Conservation (phyloP, 2,329 filamentous ascomycete genomes). For the Claviceps sorghi region DNA sequence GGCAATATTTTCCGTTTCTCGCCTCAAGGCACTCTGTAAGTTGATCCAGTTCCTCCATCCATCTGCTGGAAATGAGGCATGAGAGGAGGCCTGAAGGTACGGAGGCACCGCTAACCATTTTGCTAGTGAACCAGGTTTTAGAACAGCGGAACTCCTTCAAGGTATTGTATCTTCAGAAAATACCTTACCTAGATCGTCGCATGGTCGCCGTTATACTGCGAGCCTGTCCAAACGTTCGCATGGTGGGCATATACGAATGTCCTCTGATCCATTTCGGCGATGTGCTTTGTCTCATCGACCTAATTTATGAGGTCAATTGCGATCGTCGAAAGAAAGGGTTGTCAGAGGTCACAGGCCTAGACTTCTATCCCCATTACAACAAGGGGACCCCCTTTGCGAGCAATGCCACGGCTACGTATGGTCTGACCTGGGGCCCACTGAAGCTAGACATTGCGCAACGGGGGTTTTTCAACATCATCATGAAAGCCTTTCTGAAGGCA, state of each 20-base stretch:
- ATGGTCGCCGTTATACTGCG: slow-evolving; percentile 21
- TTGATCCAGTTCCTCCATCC: neutral
- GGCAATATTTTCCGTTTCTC: slow-evolving; percentile 5
- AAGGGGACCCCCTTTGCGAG: slow-evolving; percentile 12
- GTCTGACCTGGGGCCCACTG: slow-evolving; percentile 15
- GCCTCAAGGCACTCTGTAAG: slow-evolving; percentile 13
- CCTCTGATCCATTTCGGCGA: slow-evolving; percentile 24
- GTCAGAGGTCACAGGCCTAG: slow-evolving; percentile 13
- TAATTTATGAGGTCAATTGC: slow-evolving; percentile 22
- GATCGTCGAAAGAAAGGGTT: slow-evolving; percentile 6
- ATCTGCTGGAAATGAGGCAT: neutral
- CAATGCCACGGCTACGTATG: slow-evolving; percentile 11
- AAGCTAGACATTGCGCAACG: slow-evolving; percentile 16
- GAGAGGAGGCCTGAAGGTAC: neutral
- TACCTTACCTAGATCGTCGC: slow-evolving; percentile 18
- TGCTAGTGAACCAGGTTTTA: slow-evolving; percentile 13
- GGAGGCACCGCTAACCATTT: neutral
- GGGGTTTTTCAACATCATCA: slow-evolving; percentile 19
- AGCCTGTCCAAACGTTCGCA: slow-evolving; percentile 16
- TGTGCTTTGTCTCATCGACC: slow-evolving; percentile 18
- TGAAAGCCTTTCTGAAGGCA: slow-evolving; percentile 22
- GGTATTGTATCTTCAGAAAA: slow-evolving; percentile 18
- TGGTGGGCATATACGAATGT: slow-evolving; percentile 23
- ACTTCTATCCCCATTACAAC: slow-evolving; percentile 22
- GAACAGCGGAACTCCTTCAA: slow-evolving; percentile 7